These are phyloP conservation scores for Solanum okadae DNA, from an alignment of 257 asterid species.

Conservation along the genomic window DNA sequence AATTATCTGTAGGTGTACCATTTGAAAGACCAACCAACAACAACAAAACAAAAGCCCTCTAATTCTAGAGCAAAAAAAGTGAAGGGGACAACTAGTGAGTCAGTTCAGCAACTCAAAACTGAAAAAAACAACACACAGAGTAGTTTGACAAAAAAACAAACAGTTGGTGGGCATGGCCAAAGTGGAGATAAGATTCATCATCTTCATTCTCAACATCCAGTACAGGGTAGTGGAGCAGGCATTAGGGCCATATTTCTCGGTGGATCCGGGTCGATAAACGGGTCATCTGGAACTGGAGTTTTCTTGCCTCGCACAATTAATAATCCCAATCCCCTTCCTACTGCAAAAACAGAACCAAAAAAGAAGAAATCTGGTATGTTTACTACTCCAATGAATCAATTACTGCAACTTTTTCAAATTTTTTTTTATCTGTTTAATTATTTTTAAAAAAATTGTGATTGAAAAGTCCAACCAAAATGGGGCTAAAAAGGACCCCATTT, in stretches of 20 bases:
- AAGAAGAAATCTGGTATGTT: constrained; percentile 48
- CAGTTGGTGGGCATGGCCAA: constrained; percentile 3
- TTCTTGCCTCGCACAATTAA: constrained; percentile 46
- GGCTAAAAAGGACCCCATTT: neutral
- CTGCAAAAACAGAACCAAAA: constrained; percentile 16
- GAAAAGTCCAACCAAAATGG: neutral
- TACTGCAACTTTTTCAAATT: neutral
- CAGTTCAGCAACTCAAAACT: neutral
- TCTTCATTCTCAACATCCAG: neutral
- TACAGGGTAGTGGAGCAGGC: constrained; percentile 47
- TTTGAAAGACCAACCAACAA: constrained; percentile 37
- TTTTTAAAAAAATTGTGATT: neutral
- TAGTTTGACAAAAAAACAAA: neutral
- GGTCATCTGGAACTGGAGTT: constrained; percentile 71
- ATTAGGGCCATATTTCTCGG: constrained; percentile 74
- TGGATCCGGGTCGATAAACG: constrained; percentile 35
- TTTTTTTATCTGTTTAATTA: neutral
- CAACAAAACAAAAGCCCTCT: constrained; percentile 1
- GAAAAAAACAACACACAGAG: neutral
- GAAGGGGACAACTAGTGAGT: neutral
- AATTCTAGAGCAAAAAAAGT: constrained; percentile 6
- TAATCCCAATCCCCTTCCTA: neutral
- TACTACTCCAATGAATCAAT: neutral
- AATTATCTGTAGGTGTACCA: constrained; percentile 18
- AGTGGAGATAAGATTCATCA: neutral